Evolutionary conservation across 768 basidiomycete species (phyloP), one percentile per base, ranked within the genome.

Genomic region (Paxillus ammoniavirescens): DNA sequence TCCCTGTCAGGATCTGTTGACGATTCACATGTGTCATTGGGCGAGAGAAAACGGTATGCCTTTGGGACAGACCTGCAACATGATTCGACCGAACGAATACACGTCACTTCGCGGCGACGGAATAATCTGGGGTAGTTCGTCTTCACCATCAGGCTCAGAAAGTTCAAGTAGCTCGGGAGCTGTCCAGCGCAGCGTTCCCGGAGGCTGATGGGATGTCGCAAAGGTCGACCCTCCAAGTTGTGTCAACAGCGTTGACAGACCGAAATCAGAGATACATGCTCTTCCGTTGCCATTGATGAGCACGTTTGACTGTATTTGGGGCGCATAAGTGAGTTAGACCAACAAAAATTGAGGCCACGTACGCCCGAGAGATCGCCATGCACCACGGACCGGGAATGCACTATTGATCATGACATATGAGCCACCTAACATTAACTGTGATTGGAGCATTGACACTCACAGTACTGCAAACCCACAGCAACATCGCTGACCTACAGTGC

Each of bases 121-220:
- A 17, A 40, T 7, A 8, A 40, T n/a, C 1, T 17, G 4, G 14
- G 38, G 38, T 15, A 5, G 6, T 2, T 40, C 15, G 4, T 40
- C 15, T 40, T n/a, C 15, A n/a, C 17, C 38, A 17, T 17, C 38
- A 17, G 17, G 6, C 38, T 8, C 8, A 5, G 2, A 1, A 9
- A 40, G 15, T 2, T 40, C 15, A 52, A 73, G 75, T 2, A 78
- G 59, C 17, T 69, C 57, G 0, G 74, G 61, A 47, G 77, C 77
- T 12, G 76, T 72, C 75, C 77, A 78, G 1, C 77, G 70, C 23
- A 77, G 69, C 21, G 75, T 73, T 8, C 77, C 77, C n/a, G 4
- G 8, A 15, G 8, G 15, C 15, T 40, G 15, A 40, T 5, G 10
- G 38, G 38, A n/a, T 72, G 74, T 73, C n/a, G 67, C 67, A 47